Conservation (phyloP, 208 protist genomes). For the Porcisia hertigi region DNA sequence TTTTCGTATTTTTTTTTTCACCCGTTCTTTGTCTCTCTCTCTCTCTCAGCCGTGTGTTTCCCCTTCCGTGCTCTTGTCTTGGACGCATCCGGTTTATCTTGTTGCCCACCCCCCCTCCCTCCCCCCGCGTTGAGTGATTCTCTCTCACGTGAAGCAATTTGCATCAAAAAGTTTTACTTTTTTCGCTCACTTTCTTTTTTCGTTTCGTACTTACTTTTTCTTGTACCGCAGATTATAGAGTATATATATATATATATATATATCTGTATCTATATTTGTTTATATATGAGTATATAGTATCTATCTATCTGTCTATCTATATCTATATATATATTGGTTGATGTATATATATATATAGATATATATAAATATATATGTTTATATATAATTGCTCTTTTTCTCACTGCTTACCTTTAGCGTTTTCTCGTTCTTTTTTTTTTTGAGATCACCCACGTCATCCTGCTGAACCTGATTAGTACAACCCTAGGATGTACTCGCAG, state of each 20-base stretch:
- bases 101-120: background rate
- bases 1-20: background rate
- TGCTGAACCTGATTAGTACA: background rate
- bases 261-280: background rate
- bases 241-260: background rate
- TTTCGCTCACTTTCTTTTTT: background rate
- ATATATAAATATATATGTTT: background rate
- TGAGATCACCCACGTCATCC: background rate
- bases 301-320: background rate
- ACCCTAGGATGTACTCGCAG: constrained; percentile 15
- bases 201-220: constrained; percentile 8
- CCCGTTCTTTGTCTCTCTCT: background rate
- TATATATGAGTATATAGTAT: background rate
- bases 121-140: background rate
- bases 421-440: background rate
- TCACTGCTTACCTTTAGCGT: background rate
- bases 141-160: background rate
- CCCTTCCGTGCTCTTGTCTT: background rate
- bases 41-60: background rate
- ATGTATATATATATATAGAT: background rate
- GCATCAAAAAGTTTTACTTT: background rate
- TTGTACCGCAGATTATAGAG: background rate
- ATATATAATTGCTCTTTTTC: background rate
- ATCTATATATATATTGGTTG: too few species aligned
- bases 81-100: background rate